phyloP scores from a whole-genome alignment of 257 asterid species.

The Solanum gracilifrons region DNA sequence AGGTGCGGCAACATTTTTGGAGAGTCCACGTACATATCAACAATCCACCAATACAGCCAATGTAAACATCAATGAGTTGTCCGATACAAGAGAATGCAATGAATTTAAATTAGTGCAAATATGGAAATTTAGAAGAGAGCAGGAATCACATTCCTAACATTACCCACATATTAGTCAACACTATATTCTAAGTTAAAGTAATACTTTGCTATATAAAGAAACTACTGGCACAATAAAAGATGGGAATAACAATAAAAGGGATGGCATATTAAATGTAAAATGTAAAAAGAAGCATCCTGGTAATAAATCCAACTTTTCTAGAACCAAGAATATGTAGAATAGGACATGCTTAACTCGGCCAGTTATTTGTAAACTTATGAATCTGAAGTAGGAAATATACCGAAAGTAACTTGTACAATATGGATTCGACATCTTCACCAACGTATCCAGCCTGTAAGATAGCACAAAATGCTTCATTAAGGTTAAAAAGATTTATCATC shows the following conservation, averaged over 20 bases:
- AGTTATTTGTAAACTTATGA: background rate
- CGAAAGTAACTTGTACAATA: conserved; percentile 70
- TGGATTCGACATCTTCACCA: conserved; percentile 96
- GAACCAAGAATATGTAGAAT: background rate
- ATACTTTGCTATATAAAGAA: background rate
- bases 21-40: background rate
- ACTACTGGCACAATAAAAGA: background rate
- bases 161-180: background rate
- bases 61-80: background rate
- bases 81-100: background rate
- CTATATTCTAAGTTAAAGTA: background rate
- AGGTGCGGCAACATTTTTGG: background rate
- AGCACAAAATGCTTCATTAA: background rate
- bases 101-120: background rate
- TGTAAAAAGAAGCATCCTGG: background rate
- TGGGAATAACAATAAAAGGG: background rate
- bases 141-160: background rate
- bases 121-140: background rate
- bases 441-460: conserved; percentile 89
- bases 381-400: conserved; percentile 19
- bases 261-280: background rate
- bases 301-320: background rate
- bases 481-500: background rate
- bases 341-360: background rate
- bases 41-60: background rate